Evolutionary conservation across 176 grass and related monocot genomes (phyloP), one percentile per base, ranked within the genome.

Genomic region (Microstegium vimineum): DNA sequence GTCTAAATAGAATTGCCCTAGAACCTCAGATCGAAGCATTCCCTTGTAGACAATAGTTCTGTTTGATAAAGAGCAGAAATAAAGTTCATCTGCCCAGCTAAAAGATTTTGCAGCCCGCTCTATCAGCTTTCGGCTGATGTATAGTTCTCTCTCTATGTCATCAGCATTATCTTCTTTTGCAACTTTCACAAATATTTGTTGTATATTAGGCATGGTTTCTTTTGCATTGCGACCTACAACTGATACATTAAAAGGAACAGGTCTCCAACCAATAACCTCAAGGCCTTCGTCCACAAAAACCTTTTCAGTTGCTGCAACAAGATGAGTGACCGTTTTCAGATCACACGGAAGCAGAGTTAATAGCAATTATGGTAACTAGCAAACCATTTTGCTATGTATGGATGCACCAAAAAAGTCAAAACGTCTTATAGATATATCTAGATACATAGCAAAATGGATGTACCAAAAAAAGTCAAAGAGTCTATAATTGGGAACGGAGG

Each of bases 111-210:
- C 23, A 65, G 85, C 87, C 62, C 66, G 77, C 77, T 99, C 96
- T 71, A 99, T 93, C 69, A 99, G 80, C 85, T 99, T 99, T 46
- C 96, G 84, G 85, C 90, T 95, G 59, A 99, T 92, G 74, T 95
- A 99, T 64, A 99, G 69, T 86, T 95, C 93, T 86, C 96, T 95
- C 88, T 99, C 96, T 88, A 95, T 94, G 83, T 99, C 96, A 83
- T 95, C 96, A 85, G 69, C 71, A 9, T 93, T 89, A 61, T 99
- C 93, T 88, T 99, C 96, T 81, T 95, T 92, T 72, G 85, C 66
- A 76, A 99, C 78, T 89, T 89, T 93, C 51, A 99, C 96, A 71
- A 99, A 89, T 66, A 99, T 86, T 88, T 90, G 93, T 67, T 94
- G 77, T 77, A 99, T 95, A 83, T 90, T 95, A 86, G 96, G 96